Evolutionary conservation across 306 rosid genomes (phyloP), one percentile per base, ranked within the genome.

Genomic region (Vicia sativa): DNA sequence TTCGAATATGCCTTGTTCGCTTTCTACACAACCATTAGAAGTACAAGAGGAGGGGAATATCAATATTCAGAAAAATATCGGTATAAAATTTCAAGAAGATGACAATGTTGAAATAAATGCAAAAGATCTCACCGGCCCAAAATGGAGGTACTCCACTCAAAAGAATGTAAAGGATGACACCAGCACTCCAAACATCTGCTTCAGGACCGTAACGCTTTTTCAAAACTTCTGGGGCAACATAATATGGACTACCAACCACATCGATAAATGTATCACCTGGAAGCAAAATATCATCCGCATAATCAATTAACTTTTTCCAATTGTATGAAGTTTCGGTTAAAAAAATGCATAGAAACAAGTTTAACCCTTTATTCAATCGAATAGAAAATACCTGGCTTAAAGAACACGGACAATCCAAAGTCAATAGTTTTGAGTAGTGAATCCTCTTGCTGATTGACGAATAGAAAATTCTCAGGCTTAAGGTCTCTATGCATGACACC

Each of bases 181-280:
- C 99, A 41, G 99, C 97, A 74, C 99, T 95, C 99, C 99, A 95
- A 53, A 95, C 99, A 84, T 95, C 99, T 50, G 97, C 87, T 79
- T 95, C 99, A 3, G 87, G 97, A 67, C 99, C 97, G 72, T 95
- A 95, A 14, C 80, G 85, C 77, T 95, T 95, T 34, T 87, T 82
- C 74, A 95, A 72, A 70, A 95, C 96, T 86, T 95, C 99, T 12
- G 99, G 99, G 21, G 99, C 99, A 42, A 95, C 99, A 80, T 95
- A 95, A 73, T 95, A 91, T 16, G 99, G 99, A 70, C 97, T 95
- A 46, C 99, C 99, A 65, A 95, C 97, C 72, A 95, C 99, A 77
- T 95, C 99, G 39, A 11, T 45, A 73, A 90, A 95, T 68, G 73
- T 79, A 80, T 90, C 91, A 42, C 95, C 99, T 90, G 96, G 53